Evolutionary conservation across 495 filamentous ascomycete species (phyloP).

Genomic region (Podospora pseudopauciseta): DNA sequence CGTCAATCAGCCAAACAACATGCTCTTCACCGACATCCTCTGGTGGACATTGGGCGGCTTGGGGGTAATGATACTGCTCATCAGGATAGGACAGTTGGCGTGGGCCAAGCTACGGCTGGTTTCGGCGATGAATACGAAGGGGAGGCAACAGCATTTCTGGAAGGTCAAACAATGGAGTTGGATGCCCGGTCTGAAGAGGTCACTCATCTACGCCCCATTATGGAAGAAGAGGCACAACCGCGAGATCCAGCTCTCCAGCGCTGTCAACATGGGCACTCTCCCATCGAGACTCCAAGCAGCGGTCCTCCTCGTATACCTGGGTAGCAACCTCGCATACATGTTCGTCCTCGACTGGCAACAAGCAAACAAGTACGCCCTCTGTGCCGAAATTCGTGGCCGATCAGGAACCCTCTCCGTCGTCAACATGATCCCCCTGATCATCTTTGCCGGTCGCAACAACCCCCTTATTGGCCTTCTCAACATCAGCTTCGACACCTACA

Average conservation of each 20-base stretch:
- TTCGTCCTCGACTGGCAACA: slow-evolving; percentile 56
- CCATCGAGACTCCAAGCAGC: slow-evolving; percentile 79
- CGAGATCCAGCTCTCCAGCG: slow-evolving; percentile 73
- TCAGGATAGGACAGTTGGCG: slow-evolving; percentile 44
- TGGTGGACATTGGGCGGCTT: slow-evolving; percentile 51
- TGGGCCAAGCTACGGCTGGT: slow-evolving; percentile 47
- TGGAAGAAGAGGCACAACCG: slow-evolving; percentile 79
- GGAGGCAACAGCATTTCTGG: slow-evolving; percentile 48
- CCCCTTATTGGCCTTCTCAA: slow-evolving; percentile 77
- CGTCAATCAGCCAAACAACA: slow-evolving; percentile 48
- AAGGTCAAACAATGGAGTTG: slow-evolving; percentile 43
- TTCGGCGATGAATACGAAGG: slow-evolving; percentile 44
- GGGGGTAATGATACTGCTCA: slow-evolving; percentile 41
- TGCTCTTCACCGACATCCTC: slow-evolving; percentile 44
- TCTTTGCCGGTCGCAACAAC: slow-evolving; percentile 90
- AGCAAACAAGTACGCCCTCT: slow-evolving; percentile 50
- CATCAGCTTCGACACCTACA: slow-evolving; percentile 96
- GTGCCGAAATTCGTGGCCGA: slow-evolving; percentile 67
- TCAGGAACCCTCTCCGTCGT: slow-evolving; percentile 77
- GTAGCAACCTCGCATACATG: slow-evolving; percentile 63
- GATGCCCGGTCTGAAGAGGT: slow-evolving; percentile 64
- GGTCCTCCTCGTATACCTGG: slow-evolving; percentile 61
- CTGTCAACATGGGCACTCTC: slow-evolving; percentile 77
- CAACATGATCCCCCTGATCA: slow-evolving; percentile 88
- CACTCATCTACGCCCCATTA: slow-evolving; percentile 81